Evolutionary conservation across 495 filamentous ascomycete genomes (phyloP).

Genomic region (Chaetomium cochliodes): DNA sequence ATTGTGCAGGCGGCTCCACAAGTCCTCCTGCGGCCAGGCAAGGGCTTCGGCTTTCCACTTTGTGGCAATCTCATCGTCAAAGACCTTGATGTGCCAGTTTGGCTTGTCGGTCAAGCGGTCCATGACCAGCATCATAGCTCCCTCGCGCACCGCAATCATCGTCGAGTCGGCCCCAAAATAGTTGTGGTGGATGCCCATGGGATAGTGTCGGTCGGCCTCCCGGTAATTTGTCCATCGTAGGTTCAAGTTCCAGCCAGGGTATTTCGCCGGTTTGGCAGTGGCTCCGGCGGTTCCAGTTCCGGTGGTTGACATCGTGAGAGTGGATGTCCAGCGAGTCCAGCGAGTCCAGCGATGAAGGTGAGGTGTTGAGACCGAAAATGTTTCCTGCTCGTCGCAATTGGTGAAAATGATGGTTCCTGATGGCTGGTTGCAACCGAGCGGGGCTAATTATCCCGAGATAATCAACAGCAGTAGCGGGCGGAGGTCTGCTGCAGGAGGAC

Average conservation of each 20-base stretch:
- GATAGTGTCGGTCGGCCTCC: neutral
- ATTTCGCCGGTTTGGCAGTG: neutral
- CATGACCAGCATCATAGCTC: constrained; percentile 44
- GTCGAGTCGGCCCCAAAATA: constrained; percentile 16
- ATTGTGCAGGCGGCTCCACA: constrained; percentile 24
- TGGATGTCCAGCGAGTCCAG: neutral
- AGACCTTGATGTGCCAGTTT: constrained; percentile 58
- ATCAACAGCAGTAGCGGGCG: no score
- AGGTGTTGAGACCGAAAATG: no score
- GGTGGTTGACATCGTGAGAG: neutral
- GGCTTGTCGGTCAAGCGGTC: constrained; percentile 43
- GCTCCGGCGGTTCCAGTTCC: neutral
- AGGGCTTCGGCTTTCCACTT: constrained; percentile 45
- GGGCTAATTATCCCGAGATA: no score
- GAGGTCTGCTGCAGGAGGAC: no score
- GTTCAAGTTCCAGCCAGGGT: constrained; percentile 17
- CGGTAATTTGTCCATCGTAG: constrained; percentile 12
- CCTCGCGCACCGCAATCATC: constrained; percentile 35
- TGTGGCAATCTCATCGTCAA: constrained; percentile 44
- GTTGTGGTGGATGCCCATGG: constrained; percentile 11
- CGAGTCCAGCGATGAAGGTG: neutral
- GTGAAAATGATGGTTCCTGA: no score
- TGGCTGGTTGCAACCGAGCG: no score
- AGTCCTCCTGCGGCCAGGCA: constrained; percentile 30
- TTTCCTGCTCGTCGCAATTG: no score